phyloP scores from a whole-genome alignment of 768 basidiomycete genomes.

The Amanita inopinata region DNA sequence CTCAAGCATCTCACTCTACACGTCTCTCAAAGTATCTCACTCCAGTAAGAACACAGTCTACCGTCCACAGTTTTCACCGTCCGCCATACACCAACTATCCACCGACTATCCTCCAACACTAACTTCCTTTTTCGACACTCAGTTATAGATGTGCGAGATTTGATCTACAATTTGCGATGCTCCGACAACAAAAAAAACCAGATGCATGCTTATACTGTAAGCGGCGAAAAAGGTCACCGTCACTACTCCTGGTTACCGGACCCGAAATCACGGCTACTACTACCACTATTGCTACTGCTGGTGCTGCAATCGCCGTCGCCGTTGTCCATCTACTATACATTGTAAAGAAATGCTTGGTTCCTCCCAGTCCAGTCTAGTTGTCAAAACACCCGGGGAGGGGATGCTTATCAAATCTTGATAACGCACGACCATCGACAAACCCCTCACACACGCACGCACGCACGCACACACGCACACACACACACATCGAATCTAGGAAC shows the following conservation, averaged over 20 bases:
- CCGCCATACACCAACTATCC: background rate
- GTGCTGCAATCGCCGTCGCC: no score
- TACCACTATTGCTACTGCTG: background rate
- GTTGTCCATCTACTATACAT: no score
- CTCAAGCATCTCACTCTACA: no score
- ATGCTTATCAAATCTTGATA: no score
- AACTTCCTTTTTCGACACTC: slow-evolving; percentile 6
- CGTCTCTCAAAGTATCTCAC: no score
- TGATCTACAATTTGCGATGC: background rate
- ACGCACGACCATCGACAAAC: no score
- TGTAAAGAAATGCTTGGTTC: no score
- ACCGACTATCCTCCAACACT: background rate
- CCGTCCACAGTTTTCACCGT: background rate
- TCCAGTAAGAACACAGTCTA: no score
- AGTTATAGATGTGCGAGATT: background rate
- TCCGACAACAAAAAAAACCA: background rate
- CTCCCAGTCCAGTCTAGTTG: no score
- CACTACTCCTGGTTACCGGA: slow-evolving; percentile 6
- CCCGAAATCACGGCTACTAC: background rate
- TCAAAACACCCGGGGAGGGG: no score
- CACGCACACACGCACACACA: background rate
- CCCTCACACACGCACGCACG: background rate
- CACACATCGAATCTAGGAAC: no score
- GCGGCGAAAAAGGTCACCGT: no score
- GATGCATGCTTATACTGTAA: background rate